Conservation (phyloP, 2,329 filamentous ascomycete species). For the Cordyceps cicadae region DNA sequence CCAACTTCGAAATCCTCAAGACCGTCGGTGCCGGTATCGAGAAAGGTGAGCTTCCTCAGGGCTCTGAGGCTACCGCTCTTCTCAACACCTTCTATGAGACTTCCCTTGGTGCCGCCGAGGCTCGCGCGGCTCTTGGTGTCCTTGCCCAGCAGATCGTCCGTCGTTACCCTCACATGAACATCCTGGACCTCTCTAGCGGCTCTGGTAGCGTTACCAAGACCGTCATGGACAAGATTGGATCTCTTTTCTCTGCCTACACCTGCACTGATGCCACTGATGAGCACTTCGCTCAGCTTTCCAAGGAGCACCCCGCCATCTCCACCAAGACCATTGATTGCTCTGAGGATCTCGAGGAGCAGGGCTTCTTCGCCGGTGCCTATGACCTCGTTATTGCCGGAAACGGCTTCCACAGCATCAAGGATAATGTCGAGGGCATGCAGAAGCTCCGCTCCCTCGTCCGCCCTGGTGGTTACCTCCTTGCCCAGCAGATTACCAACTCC, state of each 20-base stretch:
- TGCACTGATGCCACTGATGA: conserved; percentile 10
- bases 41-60: conserved; percentile 5
- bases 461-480: conserved; percentile 12
- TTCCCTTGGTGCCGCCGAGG: conserved; percentile 5
- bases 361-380: conserved; percentile 6
- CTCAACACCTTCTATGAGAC: conserved; percentile 10
- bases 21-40: conserved; percentile 6
- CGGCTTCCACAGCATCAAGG: conserved; percentile 6
- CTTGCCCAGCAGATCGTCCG: conserved; percentile 11
- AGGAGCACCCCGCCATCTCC: background rate
- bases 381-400: conserved; percentile 12
- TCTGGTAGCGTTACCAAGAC: conserved; percentile 9
- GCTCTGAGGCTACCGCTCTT: background rate
- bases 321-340: conserved; percentile 10
- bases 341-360: conserved; percentile 9
- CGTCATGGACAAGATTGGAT: conserved; percentile 8
- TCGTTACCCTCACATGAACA: conserved; percentile 13
- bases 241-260: conserved; percentile 11
- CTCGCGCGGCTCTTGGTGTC: conserved; percentile 3
- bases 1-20: conserved; percentile 7
- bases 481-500: conserved; percentile 9
- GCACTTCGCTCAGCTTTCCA: conserved; percentile 8
- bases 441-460: conserved; percentile 12
- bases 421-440: conserved; percentile 1
- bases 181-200: conserved; percentile 11